Evolutionary conservation across 2,329 filamentous ascomycete genomes (phyloP).

Genomic region (Aspergillus ochraceoroseus): DNA sequence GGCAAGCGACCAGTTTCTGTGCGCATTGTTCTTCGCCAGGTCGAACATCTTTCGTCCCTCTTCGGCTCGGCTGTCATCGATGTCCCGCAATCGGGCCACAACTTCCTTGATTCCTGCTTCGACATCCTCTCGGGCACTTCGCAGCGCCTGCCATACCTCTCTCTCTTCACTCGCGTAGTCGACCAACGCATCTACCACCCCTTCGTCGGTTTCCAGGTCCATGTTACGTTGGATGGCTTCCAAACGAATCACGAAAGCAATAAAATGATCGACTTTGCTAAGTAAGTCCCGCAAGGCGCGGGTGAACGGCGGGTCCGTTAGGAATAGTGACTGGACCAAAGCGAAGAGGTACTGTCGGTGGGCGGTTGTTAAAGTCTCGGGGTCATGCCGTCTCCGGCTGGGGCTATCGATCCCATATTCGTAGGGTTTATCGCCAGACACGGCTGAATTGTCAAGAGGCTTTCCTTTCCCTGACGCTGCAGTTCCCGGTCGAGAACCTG

Average conservation of each 20-base stretch:
- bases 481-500: constrained; percentile 39
- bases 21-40: constrained; percentile 28
- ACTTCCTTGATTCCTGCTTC: constrained; percentile 62
- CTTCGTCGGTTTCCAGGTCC: constrained; percentile 76
- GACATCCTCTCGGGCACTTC: constrained; percentile 59
- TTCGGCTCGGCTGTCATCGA: constrained; percentile 54
- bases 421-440: constrained; percentile 11
- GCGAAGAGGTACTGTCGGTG: constrained; percentile 71
- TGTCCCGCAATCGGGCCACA: constrained; percentile 52
- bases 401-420: constrained; percentile 15
- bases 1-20: constrained; percentile 27
- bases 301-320: constrained; percentile 42
- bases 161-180: constrained; percentile 68
- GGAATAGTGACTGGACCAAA: constrained; percentile 49
- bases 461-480: constrained; percentile 27
- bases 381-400: constrained; percentile 58
- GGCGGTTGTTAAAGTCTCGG: constrained; percentile 74
- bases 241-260: constrained; percentile 69
- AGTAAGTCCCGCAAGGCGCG: constrained; percentile 37
- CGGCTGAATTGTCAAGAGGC: constrained; percentile 6
- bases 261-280: constrained; percentile 68
- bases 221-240: constrained; percentile 70
- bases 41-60: constrained; percentile 37
- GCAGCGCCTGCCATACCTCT: constrained; percentile 61
- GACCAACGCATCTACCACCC: constrained; percentile 69